A percentile compares a stretch with the other conserved stretches of the same genome.
These are phyloP conservation scores for Termitomyces sp. DNA, from an alignment of 768 basidiomycete genomes.

Conservation along the genomic window DNA sequence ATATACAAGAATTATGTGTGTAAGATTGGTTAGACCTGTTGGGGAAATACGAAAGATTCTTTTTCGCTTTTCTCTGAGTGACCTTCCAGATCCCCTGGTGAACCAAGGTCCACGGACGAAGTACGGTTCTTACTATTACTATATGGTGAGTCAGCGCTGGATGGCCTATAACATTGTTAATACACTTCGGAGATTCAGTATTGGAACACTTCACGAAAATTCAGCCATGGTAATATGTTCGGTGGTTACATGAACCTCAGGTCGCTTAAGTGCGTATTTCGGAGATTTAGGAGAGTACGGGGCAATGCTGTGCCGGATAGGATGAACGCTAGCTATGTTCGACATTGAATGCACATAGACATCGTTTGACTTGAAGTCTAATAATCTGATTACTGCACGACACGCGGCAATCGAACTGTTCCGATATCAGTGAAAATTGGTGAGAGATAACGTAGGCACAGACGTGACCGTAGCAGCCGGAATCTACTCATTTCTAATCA, in stretches of 20 bases:
- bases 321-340: slow-evolving; percentile 30
- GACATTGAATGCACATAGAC: slow-evolving; percentile 46
- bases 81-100: slow-evolving; percentile 23
- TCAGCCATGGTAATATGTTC: slow-evolving; percentile 61
- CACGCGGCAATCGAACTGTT: slow-evolving; percentile 61
- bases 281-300: slow-evolving; percentile 27
- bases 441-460: slow-evolving; percentile 11
- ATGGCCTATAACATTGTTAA: slow-evolving; percentile 11
- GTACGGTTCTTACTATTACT: slow-evolving; percentile 22
- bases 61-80: slow-evolving; percentile 24
- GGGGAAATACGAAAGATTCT: slow-evolving; percentile 24
- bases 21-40: slow-evolving; percentile 10
- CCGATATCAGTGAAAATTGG: not conserved
- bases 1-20: not conserved
- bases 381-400: slow-evolving; percentile 64
- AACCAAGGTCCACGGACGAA: slow-evolving; percentile 27
- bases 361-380: slow-evolving; percentile 48
- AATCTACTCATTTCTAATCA: slow-evolving; percentile 32
- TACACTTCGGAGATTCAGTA: not conserved
- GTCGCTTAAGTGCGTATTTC: slow-evolving; percentile 31
- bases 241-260: slow-evolving; percentile 55
- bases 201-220: slow-evolving; percentile 37
- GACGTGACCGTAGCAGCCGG: slow-evolving; percentile 69
- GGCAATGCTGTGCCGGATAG: slow-evolving; percentile 28
- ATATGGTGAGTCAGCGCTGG: slow-evolving; percentile 24